phyloP scores from a whole-genome alignment of 805 yeast species.

The Candida saitoana region DNA sequence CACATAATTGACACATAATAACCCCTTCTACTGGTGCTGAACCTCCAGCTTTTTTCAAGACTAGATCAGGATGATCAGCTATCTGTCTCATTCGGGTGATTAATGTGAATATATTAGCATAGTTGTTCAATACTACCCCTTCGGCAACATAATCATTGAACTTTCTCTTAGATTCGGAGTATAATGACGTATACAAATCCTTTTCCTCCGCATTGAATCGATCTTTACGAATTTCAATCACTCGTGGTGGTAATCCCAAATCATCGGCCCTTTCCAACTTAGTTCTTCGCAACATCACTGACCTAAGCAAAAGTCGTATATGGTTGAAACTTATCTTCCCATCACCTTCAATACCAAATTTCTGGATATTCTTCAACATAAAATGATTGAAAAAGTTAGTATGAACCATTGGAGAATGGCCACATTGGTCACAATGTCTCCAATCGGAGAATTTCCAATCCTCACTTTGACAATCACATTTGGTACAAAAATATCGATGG shows the following conservation, averaged over 20 bases:
- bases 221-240: constrained; percentile 84
- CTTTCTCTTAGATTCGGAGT: constrained; percentile 79
- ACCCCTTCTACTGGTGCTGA: constrained; percentile 45
- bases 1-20: constrained; percentile 84
- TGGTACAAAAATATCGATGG: constrained; percentile 87
- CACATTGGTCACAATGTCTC: constrained; percentile 81
- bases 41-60: constrained; percentile 61
- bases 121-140: constrained; percentile 94
- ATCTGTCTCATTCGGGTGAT: constrained; percentile 97
- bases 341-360: constrained; percentile 75
- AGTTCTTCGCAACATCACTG: constrained; percentile 89
- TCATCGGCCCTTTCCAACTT: constrained; percentile 97
- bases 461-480: constrained; percentile 76
- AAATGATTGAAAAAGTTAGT: constrained; percentile 94
- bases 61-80: constrained; percentile 97
- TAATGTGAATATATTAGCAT: constrained; percentile 93
- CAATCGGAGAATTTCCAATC: constrained; percentile 85
- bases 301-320: constrained; percentile 67
- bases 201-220: constrained; percentile 91
- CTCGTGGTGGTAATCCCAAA: constrained; percentile 92
- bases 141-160: constrained; percentile 91
- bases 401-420: constrained; percentile 92
- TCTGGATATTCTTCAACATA: constrained; percentile 89
- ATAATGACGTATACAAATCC: constrained; percentile 83
- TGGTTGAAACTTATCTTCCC: constrained; percentile 75